Base-by-base conservation (phyloP, 805 yeast genomes). In the Millerozyma acaciae region DNA sequence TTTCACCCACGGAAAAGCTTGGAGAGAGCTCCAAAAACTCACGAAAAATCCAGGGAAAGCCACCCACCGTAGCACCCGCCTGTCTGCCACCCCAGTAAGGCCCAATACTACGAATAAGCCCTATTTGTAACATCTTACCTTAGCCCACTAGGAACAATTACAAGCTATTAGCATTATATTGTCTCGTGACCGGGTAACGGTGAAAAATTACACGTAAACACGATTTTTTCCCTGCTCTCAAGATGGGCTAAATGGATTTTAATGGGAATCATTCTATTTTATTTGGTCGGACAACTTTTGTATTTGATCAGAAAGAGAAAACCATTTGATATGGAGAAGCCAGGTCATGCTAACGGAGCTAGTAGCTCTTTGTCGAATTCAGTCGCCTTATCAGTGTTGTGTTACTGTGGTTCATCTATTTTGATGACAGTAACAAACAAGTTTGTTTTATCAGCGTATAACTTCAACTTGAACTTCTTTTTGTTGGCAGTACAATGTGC, bases 391-490 rank as follows among this genome's bases (percentile, higher is more conserved):
- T 83, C 95, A 31, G 84, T 85, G 49, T 55, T 80, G 38, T 74
- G 84, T 22, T 93, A 93, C 77, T 93, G 99, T 73, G 70, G 74
- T 35, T 85, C 98, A 15, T 93, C 98, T 16, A 93, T 93, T 47
- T 68, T 93, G 58, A 93, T 93, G 98, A 93, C 98, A 19, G 88
- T 89, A 42, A 89, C 97, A 40, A 93, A 93, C 75, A 93, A 93
- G 67, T 90, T 80, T 56, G 97, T 93, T 39, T 83, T 93, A 38
- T 75, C 84, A 16, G 87, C 84, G 18, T 72, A 70, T 47, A 65
- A 73, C 18, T 78, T 84, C 57, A 73, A 81, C 57, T 76, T 93
- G 75, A 88, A 88, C 71, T 88, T 88, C 55, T 80, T 93, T 51
- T 72, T 90, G 53, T 70, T 93, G 58, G 94, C 95, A 26, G 80